These are phyloP conservation scores for Fomitiporia mediterranea DNA, from an alignment of 1,284 basidiomycete species.

Conservation along the genomic window DNA sequence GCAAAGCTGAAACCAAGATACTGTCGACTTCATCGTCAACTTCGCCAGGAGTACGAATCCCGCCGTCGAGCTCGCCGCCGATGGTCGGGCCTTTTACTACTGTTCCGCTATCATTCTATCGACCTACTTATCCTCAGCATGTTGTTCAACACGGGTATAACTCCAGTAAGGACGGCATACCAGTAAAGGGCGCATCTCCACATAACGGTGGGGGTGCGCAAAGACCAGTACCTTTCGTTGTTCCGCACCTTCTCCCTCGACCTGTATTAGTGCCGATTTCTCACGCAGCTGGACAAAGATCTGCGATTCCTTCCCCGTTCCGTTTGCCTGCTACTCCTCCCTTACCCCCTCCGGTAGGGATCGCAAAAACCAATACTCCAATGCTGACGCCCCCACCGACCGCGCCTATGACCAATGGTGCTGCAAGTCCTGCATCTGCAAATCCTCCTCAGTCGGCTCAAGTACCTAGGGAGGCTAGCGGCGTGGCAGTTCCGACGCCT, in stretches of 20 bases:
- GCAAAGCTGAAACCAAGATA: neutral
- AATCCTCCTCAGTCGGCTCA: neutral
- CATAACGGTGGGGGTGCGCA: neutral
- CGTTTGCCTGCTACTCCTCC: neutral
- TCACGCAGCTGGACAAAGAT: neutral
- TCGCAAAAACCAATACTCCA: neutral
- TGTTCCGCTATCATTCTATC: constrained; percentile 6
- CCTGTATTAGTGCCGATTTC: neutral
- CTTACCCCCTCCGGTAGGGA: neutral
- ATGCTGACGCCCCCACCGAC: neutral
- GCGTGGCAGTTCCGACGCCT: neutral
- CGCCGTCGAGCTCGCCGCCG: constrained; percentile 1
- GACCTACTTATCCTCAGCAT: neutral
- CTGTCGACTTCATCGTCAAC: neutral
- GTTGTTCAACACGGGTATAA: neutral
- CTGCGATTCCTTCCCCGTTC: neutral
- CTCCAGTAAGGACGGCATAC: neutral
- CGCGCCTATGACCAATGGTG: too few species aligned
- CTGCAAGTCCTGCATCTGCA: neutral
- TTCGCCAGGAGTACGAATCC: neutral
- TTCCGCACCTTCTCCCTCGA: constrained; percentile 1
- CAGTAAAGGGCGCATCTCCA: neutral
- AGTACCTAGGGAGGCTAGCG: neutral
- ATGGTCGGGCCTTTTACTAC: constrained; percentile 11
- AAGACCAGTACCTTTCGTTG: neutral